These are phyloP conservation scores for Phytopythium helicoides DNA, from an alignment of 352 stramenopile species.

Conservation along the genomic window DNA sequence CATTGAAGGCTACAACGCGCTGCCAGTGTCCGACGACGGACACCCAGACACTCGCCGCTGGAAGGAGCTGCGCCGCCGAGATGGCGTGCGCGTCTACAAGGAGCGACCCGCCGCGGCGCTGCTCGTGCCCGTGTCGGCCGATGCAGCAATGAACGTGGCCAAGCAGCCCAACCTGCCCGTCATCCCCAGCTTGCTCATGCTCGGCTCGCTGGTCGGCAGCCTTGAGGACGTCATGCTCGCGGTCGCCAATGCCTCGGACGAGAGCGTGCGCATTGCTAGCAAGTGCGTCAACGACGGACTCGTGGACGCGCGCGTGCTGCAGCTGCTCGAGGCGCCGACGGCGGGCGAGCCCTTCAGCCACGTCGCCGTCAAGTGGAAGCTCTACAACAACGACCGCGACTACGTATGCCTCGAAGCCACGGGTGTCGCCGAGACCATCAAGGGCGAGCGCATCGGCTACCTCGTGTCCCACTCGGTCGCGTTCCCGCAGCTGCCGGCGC, in stretches of 20 bases:
- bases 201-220: constrained; percentile 17
- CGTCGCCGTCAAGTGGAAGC: constrained; percentile 20
- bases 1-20: constrained; percentile 21
- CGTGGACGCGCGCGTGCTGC: constrained; percentile 19
- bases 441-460: constrained; percentile 37
- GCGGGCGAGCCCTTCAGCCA: constrained; percentile 20
- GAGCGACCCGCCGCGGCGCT: constrained; percentile 8
- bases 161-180: constrained; percentile 9
- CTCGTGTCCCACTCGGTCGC: constrained; percentile 40
- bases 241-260: constrained; percentile 13
- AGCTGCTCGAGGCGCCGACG: constrained; percentile 16
- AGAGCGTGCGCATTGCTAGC: constrained; percentile 18
- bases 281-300: constrained; percentile 13
- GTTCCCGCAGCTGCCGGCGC: constrained; percentile 26
- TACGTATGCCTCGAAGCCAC: constrained; percentile 35
- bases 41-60: constrained; percentile 15
- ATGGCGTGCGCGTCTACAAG: constrained; percentile 18
- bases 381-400: constrained; percentile 24
- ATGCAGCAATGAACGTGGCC: constrained; percentile 2
- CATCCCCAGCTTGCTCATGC: constrained; percentile 15
- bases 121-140: constrained; percentile 4
- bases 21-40: constrained; percentile 18
- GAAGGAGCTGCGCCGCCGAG: constrained; percentile 21
- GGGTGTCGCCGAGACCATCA: constrained; percentile 18
- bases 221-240: constrained; percentile 29